Percentiles rank a stretch among this genome's conserved stretches.
These are phyloP conservation scores for Gracilariopsis chorda DNA, from an alignment of 23 red algal genomes.

Conservation along the genomic window DNA sequence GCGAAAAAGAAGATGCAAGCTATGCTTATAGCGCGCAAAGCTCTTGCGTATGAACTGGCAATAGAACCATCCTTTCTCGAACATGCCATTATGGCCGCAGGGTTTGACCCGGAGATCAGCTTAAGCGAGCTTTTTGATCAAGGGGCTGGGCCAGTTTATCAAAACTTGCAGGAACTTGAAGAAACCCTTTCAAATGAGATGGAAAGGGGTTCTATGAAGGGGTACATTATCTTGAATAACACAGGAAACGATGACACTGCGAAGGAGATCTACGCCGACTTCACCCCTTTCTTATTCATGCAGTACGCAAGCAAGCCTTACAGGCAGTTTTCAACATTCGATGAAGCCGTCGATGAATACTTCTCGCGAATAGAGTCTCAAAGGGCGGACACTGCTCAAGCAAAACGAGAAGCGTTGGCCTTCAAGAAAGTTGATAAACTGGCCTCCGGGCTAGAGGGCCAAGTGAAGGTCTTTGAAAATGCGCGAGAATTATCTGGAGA, in stretches of 20 bases:
- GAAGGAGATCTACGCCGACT: slow-evolving; percentile 38
- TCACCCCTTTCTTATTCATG: slow-evolving; percentile 74
- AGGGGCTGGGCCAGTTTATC: slow-evolving; percentile 3
- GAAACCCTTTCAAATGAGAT: neutral
- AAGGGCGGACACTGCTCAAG: slow-evolving; percentile 26
- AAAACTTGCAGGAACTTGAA: slow-evolving; percentile 26
- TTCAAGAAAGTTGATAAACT: slow-evolving; percentile 89
- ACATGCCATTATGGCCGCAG: slow-evolving; percentile 72
- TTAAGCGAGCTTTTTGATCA: neutral
- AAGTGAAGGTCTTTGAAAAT: slow-evolving; percentile 69
- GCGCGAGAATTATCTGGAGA: slow-evolving; percentile 32
- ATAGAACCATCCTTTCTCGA: slow-evolving; percentile 82
- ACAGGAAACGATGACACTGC: neutral
- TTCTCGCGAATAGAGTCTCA: slow-evolving; percentile 76
- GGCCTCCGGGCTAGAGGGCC: slow-evolving; percentile 58
- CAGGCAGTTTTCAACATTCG: slow-evolving; percentile 73
- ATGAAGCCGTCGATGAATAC: slow-evolving; percentile 93
- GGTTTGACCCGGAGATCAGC: neutral
- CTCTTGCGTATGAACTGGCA: slow-evolving; percentile 50
- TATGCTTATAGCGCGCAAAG: slow-evolving; percentile 20
- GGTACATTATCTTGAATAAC: slow-evolving; percentile 16
- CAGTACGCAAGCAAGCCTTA: slow-evolving; percentile 40
- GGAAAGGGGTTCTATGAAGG: slow-evolving; percentile 13
- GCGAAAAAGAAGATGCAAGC: slow-evolving; percentile 13
- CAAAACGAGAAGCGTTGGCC: slow-evolving; percentile 51